Percentiles rank a stretch among this genome's conserved stretches.
Evolutionary conservation across 2,329 filamentous ascomycete species (phyloP).

Genomic region (Exophiala sp.): DNA sequence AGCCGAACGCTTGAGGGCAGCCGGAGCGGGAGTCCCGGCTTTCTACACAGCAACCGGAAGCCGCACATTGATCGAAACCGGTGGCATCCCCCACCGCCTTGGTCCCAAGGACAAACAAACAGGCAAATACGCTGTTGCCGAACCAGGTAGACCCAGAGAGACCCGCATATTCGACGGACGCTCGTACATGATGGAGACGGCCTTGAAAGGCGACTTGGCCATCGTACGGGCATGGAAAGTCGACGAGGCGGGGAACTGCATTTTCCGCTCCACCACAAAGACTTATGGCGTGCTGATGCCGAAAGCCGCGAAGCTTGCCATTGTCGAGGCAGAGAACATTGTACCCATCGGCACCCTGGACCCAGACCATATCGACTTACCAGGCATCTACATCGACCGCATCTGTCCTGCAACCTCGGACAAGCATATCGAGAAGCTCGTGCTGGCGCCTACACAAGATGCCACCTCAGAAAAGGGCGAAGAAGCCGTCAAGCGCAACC

Average conservation of each 20-base stretch:
- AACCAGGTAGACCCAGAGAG: slow-evolving; percentile 65
- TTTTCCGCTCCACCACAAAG: slow-evolving; percentile 73
- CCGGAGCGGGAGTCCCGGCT: slow-evolving; percentile 84
- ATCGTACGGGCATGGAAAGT: slow-evolving; percentile 74
- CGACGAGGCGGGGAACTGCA: slow-evolving; percentile 73
- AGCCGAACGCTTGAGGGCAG: slow-evolving; percentile 81
- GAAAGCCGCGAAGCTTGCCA: slow-evolving; percentile 72
- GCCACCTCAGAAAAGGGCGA: slow-evolving; percentile 41
- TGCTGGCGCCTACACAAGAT: slow-evolving; percentile 32
- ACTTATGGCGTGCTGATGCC: slow-evolving; percentile 75
- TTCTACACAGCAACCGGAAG: slow-evolving; percentile 77
- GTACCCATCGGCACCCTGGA: slow-evolving; percentile 70
- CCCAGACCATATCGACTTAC: slow-evolving; percentile 71
- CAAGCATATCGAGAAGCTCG: slow-evolving; percentile 70
- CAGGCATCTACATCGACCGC: slow-evolving; percentile 78
- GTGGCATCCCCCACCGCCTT: slow-evolving; percentile 64
- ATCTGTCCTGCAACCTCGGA: slow-evolving; percentile 69
- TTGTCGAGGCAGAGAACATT: slow-evolving; percentile 82
- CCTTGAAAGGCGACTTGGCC: slow-evolving; percentile 71
- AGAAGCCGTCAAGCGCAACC: slow-evolving; percentile 57
- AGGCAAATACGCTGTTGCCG: slow-evolving; percentile 63
- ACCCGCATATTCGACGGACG: slow-evolving; percentile 69
- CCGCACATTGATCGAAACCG: slow-evolving; percentile 49
- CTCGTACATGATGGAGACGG: slow-evolving; percentile 72
- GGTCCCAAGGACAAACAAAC: slow-evolving; percentile 59